Percentiles rank a stretch among this genome's conserved stretches.
Conservation (phyloP, 192 early-diverging fungal species). For the Chytriomyces sp. region DNA sequence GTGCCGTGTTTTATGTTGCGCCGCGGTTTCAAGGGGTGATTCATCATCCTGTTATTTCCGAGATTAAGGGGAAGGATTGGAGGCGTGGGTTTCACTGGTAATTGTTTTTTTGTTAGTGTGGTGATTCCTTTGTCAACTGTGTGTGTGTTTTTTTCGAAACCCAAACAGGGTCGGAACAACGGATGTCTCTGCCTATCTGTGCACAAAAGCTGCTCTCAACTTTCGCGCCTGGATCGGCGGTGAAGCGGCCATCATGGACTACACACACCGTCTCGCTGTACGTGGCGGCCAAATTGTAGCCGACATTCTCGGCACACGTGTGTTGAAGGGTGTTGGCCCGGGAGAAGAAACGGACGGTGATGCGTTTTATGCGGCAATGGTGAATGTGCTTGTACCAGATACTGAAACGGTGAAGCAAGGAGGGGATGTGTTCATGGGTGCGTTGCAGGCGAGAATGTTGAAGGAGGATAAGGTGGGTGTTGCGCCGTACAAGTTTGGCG, state of each 20-base stretch:
- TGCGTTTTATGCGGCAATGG: slow-evolving; percentile 58
- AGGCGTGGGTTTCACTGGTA: slow-evolving; percentile 26
- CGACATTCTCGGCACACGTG: slow-evolving; percentile 60
- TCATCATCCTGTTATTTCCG: slow-evolving; percentile 18
- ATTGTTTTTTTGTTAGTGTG: not conserved
- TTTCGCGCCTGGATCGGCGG: slow-evolving; percentile 64
- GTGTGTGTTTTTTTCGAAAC: not conserved
- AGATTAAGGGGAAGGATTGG: not conserved
- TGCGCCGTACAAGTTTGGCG: slow-evolving; percentile 51
- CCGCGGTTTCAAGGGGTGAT: slow-evolving; percentile 49
- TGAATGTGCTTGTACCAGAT: slow-evolving; percentile 62
- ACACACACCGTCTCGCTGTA: slow-evolving; percentile 59
- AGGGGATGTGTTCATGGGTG: slow-evolving; percentile 15
- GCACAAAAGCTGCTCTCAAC: slow-evolving; percentile 47
- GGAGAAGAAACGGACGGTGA: slow-evolving; percentile 39
- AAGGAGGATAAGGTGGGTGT: slow-evolving; percentile 50
- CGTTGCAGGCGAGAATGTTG: slow-evolving; percentile 34
- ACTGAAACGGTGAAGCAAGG: slow-evolving; percentile 25
- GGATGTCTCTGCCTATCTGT: slow-evolving; percentile 39
- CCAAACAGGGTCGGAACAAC: slow-evolving; percentile 28
- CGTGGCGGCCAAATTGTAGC: slow-evolving; percentile 62
- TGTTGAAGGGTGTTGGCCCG: slow-evolving; percentile 38
- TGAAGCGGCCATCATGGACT: slow-evolving; percentile 62
- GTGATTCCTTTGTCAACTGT: no score
- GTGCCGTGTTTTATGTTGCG: slow-evolving; percentile 61